phyloP scores from a whole-genome alignment of 768 basidiomycete genomes.

The Lentinula sp. region DNA sequence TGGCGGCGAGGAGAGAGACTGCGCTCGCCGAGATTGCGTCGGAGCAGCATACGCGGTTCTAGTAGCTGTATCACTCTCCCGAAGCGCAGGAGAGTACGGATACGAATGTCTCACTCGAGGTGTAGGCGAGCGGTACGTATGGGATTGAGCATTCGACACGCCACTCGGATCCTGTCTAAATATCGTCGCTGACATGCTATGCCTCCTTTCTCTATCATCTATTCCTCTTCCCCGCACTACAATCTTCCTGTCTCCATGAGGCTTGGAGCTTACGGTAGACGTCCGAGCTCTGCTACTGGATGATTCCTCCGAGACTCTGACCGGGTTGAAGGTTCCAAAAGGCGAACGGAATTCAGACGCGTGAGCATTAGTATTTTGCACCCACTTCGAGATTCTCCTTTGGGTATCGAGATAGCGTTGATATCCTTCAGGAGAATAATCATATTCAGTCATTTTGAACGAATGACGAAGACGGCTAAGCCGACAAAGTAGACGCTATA shows the following conservation, averaged over 20 bases:
- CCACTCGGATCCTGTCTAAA: neutral
- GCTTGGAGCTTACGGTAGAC: neutral
- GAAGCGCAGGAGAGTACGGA: neutral
- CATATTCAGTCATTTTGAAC: slow-evolving; percentile 38
- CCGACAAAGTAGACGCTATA: neutral
- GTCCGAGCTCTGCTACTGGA: neutral
- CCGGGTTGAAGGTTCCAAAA: neutral
- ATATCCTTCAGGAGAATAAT: slow-evolving; percentile 43
- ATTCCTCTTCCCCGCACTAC: neutral
- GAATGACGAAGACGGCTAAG: neutral
- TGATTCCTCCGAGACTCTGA: neutral
- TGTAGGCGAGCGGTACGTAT: neutral
- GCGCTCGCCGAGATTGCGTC: neutral
- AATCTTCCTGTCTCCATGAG: neutral
- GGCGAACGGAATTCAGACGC: slow-evolving; percentile 1
- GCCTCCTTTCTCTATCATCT: neutral
- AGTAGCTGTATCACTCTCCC: neutral
- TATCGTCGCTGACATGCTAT: neutral
- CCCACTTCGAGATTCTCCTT: slow-evolving; percentile 36
- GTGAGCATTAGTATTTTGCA: slow-evolving; percentile 24
- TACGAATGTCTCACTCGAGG: neutral
- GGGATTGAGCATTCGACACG: neutral
- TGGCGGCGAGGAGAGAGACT: neutral
- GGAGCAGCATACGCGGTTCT: neutral
- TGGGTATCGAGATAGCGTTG: slow-evolving; percentile 35